Evolutionary conservation across 2,329 filamentous ascomycete genomes (phyloP).

Genomic region (Arthroderma uncinatum): DNA sequence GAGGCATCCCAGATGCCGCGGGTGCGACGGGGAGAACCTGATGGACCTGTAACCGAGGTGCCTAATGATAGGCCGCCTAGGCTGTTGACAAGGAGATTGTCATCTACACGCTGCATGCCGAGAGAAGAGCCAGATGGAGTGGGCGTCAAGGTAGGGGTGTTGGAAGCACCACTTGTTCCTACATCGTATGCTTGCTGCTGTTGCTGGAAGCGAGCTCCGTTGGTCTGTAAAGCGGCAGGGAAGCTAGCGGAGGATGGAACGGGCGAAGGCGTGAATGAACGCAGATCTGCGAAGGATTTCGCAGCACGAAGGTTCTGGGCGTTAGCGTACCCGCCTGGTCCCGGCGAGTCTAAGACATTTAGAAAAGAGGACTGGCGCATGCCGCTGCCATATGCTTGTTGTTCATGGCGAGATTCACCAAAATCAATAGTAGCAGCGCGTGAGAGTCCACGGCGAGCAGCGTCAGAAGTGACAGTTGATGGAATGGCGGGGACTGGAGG

Average conservation of each 20-base stretch:
- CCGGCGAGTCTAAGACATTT: constrained; percentile 69
- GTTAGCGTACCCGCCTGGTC: constrained; percentile 46
- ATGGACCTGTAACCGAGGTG: constrained; percentile 36
- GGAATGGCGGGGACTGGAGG: constrained; percentile 53
- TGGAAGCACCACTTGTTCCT: constrained; percentile 46
- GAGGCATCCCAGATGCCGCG: constrained; percentile 51
- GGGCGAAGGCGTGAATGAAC: constrained; percentile 89
- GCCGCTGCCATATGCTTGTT: constrained; percentile 53
- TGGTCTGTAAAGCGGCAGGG: constrained; percentile 54
- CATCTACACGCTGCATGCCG: constrained; percentile 41
- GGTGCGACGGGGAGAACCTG: constrained; percentile 47
- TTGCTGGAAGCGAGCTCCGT: constrained; percentile 48
- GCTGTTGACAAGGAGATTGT: constrained; percentile 51
- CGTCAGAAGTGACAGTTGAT: constrained; percentile 55
- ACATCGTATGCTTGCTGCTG: constrained; percentile 37
- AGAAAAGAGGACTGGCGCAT: constrained; percentile 71
- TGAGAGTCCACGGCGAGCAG: constrained; percentile 73
- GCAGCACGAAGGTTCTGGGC: constrained; percentile 76
- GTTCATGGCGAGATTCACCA: constrained; percentile 62
- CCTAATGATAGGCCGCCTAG: constrained; percentile 51
- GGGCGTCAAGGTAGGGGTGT: constrained; percentile 56
- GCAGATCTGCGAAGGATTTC: constrained; percentile 92
- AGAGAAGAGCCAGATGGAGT: constrained; percentile 42
- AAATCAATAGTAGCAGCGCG: constrained; percentile 97
- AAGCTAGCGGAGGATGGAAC: constrained; percentile 84